Evolutionary conservation across 2,329 filamentous ascomycete species (phyloP), one percentile per base, ranked within the genome.

Genomic region (Davidsoniella australis): DNA sequence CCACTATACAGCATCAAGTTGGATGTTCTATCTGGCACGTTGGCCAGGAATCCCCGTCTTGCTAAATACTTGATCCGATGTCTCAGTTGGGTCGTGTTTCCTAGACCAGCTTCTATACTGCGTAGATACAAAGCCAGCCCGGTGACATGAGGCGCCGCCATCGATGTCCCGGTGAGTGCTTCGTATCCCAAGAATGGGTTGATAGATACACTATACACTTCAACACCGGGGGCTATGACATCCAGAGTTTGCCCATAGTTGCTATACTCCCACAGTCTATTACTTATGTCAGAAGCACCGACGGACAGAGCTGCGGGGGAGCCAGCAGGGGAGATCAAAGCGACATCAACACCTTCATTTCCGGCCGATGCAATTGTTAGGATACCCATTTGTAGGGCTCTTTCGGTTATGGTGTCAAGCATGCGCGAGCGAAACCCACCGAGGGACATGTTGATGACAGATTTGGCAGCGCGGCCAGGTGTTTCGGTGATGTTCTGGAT

Each of bases 371-470:
- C 68, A 4, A 71, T 65, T 1, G 65, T 69, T 36, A 71, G 61
- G 0, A 61, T 48, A 0, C 58, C 57, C 4, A 52, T 45, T 3
- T 54, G 53, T 3, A 51, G 55, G 1, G 58, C 56, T 1, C 52
- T 50, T 1, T 56, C 50, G 2, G 59, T 50, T 4, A 55, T 57
- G 2, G 40, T 44, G 39, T 42, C 5, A 49, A 58, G 45, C 2
- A 52, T 47, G 0, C 8, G 10, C 0, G 56, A 57, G 52, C 47
- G 8, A 43, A 39, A 7, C 45, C 56, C 33, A 0, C 50, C 57
- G 72, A 53, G 61, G 16, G 67, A 70, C 62, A 73, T 64, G 57
- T 63, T 68, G 29, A 69, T 61, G 20, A 70, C 66, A 5, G 68
- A 60, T 4, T 60, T 58, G 6, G 42, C 50, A 1, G 53, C 53